Percentiles rank a stretch among this genome's conserved stretches.
Evolutionary conservation across 2,329 filamentous ascomycete genomes (phyloP).

Genomic region (Pezicula radicicola): DNA sequence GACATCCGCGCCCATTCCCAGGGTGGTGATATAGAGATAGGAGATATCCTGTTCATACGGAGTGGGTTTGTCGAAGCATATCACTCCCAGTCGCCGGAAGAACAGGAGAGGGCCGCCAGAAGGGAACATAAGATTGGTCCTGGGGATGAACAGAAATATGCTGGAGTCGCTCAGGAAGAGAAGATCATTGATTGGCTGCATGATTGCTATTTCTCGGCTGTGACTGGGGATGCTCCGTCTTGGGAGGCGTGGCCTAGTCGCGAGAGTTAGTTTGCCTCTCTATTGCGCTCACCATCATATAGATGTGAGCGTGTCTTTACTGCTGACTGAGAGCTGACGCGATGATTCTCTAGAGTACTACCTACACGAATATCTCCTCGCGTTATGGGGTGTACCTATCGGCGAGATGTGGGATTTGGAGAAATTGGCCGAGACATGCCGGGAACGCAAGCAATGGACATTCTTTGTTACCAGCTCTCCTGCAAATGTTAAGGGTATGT

Average conservation of each 20-base stretch:
- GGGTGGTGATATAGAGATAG: conserved; percentile 42
- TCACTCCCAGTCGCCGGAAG: conserved; percentile 29
- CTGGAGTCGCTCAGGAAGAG: conserved; percentile 42
- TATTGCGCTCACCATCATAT: no score
- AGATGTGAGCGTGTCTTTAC: no score
- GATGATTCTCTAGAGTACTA: no score
- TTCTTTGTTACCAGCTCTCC: conserved; percentile 21
- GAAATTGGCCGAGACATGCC: conserved; percentile 13
- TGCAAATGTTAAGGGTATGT: no score
- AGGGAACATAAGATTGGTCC: no score
- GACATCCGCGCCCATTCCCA: conserved; percentile 28
- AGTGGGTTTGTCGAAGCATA: conserved; percentile 37
- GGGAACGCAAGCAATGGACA: conserved; percentile 11
- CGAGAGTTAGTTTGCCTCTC: conserved; percentile 3
- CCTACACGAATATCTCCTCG: conserved; percentile 19
- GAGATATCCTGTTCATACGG: conserved; percentile 47
- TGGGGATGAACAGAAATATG: conserved; percentile 31
- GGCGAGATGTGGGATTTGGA: conserved; percentile 22
- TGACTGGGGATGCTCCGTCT: conserved; percentile 37
- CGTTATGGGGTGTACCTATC: conserved; percentile 18
- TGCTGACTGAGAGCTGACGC: no score
- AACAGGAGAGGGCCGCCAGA: conserved; percentile 29
- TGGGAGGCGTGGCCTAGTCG: conserved; percentile 29
- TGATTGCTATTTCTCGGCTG: conserved; percentile 33
- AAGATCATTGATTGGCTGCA: conserved; percentile 36